phyloP scores from a whole-genome alignment of 805 yeast genomes.

The Brettanomyces custersianus region DNA sequence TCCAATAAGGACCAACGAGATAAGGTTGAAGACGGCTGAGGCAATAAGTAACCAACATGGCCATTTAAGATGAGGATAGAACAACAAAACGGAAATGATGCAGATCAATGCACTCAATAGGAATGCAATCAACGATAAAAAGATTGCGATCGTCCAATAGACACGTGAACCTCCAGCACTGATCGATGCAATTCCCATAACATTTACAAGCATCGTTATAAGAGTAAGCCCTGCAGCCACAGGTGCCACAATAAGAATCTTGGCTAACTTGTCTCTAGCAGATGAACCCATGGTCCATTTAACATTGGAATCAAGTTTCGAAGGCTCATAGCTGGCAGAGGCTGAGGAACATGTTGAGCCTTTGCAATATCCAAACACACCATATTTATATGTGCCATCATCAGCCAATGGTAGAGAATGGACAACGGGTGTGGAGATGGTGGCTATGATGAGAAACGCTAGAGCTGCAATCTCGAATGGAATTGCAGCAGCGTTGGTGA shows the following conservation, averaged over 20 bases:
- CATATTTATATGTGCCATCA: constrained; percentile 39
- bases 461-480: constrained; percentile 43
- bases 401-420: constrained; percentile 39
- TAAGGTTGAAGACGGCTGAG: constrained; percentile 47
- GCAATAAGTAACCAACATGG: constrained; percentile 66
- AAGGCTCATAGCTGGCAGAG: constrained; percentile 29
- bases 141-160: constrained; percentile 34
- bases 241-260: constrained; percentile 52
- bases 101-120: constrained; percentile 45
- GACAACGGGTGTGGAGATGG: constrained; percentile 54
- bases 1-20: constrained; percentile 42
- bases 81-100: constrained; percentile 45
- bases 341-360: constrained; percentile 23
- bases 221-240: constrained; percentile 59
- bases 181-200: constrained; percentile 20
- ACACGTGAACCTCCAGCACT: constrained; percentile 5
- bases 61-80: constrained; percentile 62
- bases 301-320: constrained; percentile 14
- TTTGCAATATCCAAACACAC: constrained; percentile 60
- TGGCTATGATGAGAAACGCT: constrained; percentile 54
- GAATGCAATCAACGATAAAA: constrained; percentile 41
- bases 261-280: constrained; percentile 44
- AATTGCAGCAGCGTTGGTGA: constrained; percentile 24
- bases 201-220: constrained; percentile 29
- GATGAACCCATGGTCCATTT: constrained; percentile 41